A percentile compares a stretch with the other conserved stretches of the same genome.
Conservation (phyloP, 352 stramenopile species). For the Blastocystis sp. region DNA sequence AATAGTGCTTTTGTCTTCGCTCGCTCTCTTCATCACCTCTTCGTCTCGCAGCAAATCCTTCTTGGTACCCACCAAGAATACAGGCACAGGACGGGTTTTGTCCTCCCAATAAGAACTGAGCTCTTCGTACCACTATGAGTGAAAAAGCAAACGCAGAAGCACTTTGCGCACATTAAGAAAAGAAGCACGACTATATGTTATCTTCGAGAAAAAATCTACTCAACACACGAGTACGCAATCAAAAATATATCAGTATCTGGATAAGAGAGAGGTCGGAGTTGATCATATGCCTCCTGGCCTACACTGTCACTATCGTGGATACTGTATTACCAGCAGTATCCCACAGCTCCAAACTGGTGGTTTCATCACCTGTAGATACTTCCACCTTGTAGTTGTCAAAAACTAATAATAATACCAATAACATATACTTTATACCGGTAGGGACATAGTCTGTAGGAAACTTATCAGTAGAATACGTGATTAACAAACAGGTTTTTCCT, state of each 20-base stretch:
- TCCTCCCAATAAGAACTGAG: slow-evolving; percentile 64
- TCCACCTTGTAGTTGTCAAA: slow-evolving; percentile 68
- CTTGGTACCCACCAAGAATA: slow-evolving; percentile 89
- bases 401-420: slow-evolving; percentile 17
- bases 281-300: slow-evolving; percentile 89
- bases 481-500: slow-evolving; percentile 89
- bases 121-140: slow-evolving; percentile 64
- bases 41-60: slow-evolving; percentile 80
- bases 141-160: slow-evolving; percentile 66
- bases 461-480: slow-evolving; percentile 90
- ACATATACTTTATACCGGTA: slow-evolving; percentile 65
- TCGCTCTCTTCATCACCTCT: slow-evolving; percentile 77
- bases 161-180: slow-evolving; percentile 91
- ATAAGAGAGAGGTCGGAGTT: slow-evolving; percentile 84
- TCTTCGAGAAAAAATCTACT: slow-evolving; percentile 3
- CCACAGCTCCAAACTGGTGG: slow-evolving; percentile 89
- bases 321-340: slow-evolving; percentile 76
- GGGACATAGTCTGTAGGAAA: slow-evolving; percentile 92
- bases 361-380: slow-evolving; percentile 78
- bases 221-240: slow-evolving; percentile 84
- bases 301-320: not conserved
- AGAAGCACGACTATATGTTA: slow-evolving; percentile 70
- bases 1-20: slow-evolving; percentile 73
- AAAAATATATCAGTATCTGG: slow-evolving; percentile 90
- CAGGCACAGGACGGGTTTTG: slow-evolving; percentile 71